Evolutionary conservation across 2,329 filamentous ascomycete genomes (phyloP), one percentile per base, ranked within the genome.

Genomic region (Onygenales sp.): DNA sequence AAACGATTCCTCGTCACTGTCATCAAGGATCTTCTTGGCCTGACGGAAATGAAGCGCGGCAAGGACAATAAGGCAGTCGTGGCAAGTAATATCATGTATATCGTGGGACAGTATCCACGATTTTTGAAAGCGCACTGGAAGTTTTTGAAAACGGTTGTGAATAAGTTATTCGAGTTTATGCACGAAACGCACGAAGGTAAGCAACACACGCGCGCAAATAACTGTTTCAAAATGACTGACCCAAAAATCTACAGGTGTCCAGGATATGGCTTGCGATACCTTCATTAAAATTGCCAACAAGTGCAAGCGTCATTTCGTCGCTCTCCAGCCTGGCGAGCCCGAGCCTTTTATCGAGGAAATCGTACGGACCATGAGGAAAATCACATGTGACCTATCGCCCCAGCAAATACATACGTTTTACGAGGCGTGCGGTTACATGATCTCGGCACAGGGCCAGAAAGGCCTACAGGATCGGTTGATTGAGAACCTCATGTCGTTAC

Each of bases 121-220:
- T 98, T 98, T 75, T 76, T 98, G 63, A 98, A 98, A 76, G 93
- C 93, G 1, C 93, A 98, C 71, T 98, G 93, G 93, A 98, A 98
- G 70, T 98, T 98, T 74, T 77, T 98, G 53, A 98, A 98, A 83
- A 98, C 93, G 2, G 93, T 98, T 14, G 93, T 98, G 65, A 98
- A 98, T 75, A 98, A 98, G 77, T 81, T 98, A 4, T 98, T 98
- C 65, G 93, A 98, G 74, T 98, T 98, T 68, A 98, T 98, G 93
- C 93, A 98, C 70, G 93, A 98, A 72, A 97, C 93, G 1, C 93
- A 98, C 65, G 93, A 98, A 76, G 93, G 88, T 85, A 46, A 42
- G 42, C 48, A 21, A 11, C 34, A 37, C 39, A n/a, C 14, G n/a
- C 21, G 11, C 32, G 32, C 32, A 13, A 14, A 37, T 21, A 7